Evolutionary conservation across 2,329 filamentous ascomycete genomes (phyloP), one percentile per base, ranked within the genome.

Genomic region (Verticillium isaacii): DNA sequence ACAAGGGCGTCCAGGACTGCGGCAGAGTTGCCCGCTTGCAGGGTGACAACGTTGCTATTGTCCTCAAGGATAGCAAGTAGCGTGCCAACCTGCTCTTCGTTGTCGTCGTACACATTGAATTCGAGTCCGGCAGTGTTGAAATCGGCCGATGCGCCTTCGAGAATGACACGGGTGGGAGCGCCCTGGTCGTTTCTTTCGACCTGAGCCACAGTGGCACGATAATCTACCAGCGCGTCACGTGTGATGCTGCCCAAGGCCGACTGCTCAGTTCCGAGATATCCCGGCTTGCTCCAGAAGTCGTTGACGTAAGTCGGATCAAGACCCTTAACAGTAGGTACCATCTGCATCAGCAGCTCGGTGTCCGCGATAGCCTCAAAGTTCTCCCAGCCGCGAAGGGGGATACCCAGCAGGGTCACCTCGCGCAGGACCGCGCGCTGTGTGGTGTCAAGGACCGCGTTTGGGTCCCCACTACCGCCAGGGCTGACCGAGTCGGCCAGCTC

Each of bases 241-340:
- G 66, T 56, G 11, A 60, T 14, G 2, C 59, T 55, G 17, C 64
- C 67, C 2, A 69, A 56, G 1, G 29, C 14, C n/a, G 63, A 60
- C 17, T 58, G 17, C 5, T 64, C 67, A 1, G 41, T 63, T 12
- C 66, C 66, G 1, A 65, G 55, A 37, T 66, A 64, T 4, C 66
- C 66, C 3, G 36, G 32, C 55, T 66, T 61, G 8, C 32, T 62
- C 67, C 67, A 68, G 29, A 65, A 67, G 50, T 68, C 66, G 15
- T 61, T 12, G 3, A 58, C 61, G 41, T 67, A 68, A 3, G 61
- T 59, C 2, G 65, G 61, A 34, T 68, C 63, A 2, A 25, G 25
- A 0, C 45, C 41, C 15, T 56, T 64, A 2, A 65, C 57, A 15
- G 52, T 41, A 17, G 37, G 25, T 5, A 9, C 56, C 56, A 58